Evolutionary conservation across 768 basidiomycete genomes (phyloP).

Genomic region (Mycena galopus): DNA sequence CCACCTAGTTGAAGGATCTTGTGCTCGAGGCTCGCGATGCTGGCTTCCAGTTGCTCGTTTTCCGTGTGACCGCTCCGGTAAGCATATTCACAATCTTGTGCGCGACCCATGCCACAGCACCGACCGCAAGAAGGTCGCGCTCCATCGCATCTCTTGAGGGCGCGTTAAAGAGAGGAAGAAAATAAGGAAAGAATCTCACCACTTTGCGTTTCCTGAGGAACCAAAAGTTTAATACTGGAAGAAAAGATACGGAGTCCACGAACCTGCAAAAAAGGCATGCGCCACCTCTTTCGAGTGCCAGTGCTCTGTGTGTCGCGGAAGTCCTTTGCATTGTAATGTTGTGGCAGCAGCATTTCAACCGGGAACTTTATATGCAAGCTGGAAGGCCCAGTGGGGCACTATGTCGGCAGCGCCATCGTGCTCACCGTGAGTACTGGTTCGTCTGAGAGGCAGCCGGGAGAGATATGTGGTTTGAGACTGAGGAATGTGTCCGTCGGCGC

Average conservation of each 20-base stretch:
- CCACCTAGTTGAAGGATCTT: constrained; percentile 50
- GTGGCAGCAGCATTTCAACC: too few species aligned
- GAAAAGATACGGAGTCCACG: not conserved
- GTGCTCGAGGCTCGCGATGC: constrained; percentile 52
- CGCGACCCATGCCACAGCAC: constrained; percentile 52
- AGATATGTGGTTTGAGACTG: not conserved
- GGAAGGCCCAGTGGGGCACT: not conserved
- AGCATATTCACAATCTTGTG: constrained; percentile 60
- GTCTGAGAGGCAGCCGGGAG: not conserved
- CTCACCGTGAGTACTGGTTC: not conserved
- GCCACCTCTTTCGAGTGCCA: constrained; percentile 22
- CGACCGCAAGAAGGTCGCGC: constrained; percentile 55
- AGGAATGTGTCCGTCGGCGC: not conserved
- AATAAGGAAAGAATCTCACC: not conserved
- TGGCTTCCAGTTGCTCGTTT: constrained; percentile 56
- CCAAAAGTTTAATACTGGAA: not conserved
- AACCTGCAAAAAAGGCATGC: constrained; percentile 37
- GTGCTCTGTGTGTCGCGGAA: not conserved
- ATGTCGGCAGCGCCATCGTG: not conserved
- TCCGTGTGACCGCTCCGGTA: constrained; percentile 51
- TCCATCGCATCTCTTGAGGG: constrained; percentile 59
- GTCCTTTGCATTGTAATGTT: constrained; percentile 10
- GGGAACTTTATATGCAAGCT: constrained; percentile 3
- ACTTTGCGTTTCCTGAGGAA: constrained; percentile 20
- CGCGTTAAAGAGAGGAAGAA: not conserved